Evolutionary conservation across 192 early-diverging fungal species (phyloP).

Genomic region (Rhizophagus sp.): DNA sequence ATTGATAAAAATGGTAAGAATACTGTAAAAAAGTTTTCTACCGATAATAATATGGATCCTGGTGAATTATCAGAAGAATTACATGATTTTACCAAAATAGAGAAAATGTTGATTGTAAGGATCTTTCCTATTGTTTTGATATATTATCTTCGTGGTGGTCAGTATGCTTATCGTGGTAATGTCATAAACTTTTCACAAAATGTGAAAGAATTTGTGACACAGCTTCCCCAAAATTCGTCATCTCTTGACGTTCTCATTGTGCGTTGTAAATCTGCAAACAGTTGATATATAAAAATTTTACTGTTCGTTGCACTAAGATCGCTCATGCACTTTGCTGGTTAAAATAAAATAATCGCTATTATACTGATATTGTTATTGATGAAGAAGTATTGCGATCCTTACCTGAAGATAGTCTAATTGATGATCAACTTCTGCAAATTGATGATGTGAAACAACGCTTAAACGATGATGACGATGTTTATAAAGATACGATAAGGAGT

Average conservation of each 20-base stretch:
- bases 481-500: too few species aligned
- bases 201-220: neutral
- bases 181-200: neutral
- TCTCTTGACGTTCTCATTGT: neutral
- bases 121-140: too few species aligned
- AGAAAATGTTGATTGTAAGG: slow-evolving; percentile 11
- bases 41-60: neutral
- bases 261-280: neutral
- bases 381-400: neutral
- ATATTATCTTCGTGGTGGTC: too few species aligned
- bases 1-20: too few species aligned
- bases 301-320: neutral
- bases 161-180: too few species aligned
- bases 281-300: neutral
- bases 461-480: too few species aligned
- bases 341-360: too few species aligned
- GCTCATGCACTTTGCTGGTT: neutral
- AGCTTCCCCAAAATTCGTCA: too few species aligned
- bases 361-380: slow-evolving; percentile 11
- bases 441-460: too few species aligned
- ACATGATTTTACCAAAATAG: neutral
- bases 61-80: neutral
- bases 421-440: neutral
- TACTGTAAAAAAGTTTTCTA: too few species aligned
- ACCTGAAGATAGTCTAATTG: neutral